These are phyloP conservation scores for Psilocybe cubensis DNA, from an alignment of 768 basidiomycete genomes.

Conservation along the genomic window DNA sequence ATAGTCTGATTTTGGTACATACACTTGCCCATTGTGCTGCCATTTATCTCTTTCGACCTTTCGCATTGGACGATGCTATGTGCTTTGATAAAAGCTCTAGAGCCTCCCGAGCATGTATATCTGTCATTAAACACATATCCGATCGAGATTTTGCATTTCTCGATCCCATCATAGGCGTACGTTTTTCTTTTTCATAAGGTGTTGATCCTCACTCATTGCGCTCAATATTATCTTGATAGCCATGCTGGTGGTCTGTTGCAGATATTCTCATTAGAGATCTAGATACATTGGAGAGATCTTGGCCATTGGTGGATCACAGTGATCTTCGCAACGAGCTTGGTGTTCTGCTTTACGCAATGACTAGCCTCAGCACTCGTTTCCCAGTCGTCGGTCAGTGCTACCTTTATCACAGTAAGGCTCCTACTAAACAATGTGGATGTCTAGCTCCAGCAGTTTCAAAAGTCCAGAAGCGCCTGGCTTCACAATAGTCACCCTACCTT, in stretches of 20 bases:
- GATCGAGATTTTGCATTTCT: constrained; percentile 71
- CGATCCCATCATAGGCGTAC: constrained; percentile 79
- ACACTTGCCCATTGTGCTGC: constrained; percentile 69
- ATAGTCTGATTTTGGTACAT: constrained; percentile 60
- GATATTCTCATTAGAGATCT: constrained; percentile 71
- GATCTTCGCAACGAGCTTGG: constrained; percentile 67
- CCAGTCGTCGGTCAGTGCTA: constrained; percentile 53
- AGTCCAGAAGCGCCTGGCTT: constrained; percentile 44
- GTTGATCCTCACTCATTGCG: constrained; percentile 4
- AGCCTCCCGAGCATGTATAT: constrained; percentile 62
- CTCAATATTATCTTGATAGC: constrained; percentile 37
- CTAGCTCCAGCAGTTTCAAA: constrained; percentile 42
- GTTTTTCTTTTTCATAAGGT: constrained; percentile 24
- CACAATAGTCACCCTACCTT: constrained; percentile 10
- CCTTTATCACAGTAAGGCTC: background rate
- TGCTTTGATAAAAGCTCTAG: constrained; percentile 70
- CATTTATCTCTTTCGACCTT: constrained; percentile 65
- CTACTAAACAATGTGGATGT: background rate
- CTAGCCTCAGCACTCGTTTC: constrained; percentile 58
- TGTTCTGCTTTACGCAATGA: constrained; percentile 67
- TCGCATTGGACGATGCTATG: constrained; percentile 59
- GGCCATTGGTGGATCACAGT: constrained; percentile 59
- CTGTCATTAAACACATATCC: constrained; percentile 62
- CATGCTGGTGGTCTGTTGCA: constrained; percentile 73
- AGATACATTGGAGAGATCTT: constrained; percentile 62